A percentile compares a stretch with the other conserved stretches of the same genome.
Evolutionary conservation across 441 rosid species (phyloP).

Genomic region (Erodium moschatum): DNA sequence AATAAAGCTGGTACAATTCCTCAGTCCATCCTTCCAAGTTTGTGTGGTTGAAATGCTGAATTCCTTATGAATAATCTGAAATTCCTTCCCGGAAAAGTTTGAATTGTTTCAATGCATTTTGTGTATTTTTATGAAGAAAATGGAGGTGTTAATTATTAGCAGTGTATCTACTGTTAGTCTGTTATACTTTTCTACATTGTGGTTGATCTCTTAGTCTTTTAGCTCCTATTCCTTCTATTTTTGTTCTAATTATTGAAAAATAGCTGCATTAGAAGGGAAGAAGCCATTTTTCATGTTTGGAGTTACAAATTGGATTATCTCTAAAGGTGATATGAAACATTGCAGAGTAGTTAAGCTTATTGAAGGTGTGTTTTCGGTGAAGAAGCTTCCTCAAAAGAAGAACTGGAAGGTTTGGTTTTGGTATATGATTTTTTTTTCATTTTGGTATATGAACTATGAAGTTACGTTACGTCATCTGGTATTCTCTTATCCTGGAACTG

Average conservation of each 20-base stretch:
- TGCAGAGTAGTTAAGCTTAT: conserved; percentile 69
- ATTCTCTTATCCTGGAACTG: conserved; percentile 13
- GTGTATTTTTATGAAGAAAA: neutral
- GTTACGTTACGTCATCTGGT: conserved; percentile 8
- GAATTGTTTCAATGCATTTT: neutral
- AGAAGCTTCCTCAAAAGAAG: conserved; percentile 72
- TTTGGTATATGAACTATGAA: conserved; percentile 15
- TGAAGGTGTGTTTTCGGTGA: conserved; percentile 78
- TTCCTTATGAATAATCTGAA: neutral
- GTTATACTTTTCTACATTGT: neutral
- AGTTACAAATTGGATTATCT: neutral
- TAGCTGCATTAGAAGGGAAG: conserved; percentile 6
- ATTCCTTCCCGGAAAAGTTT: neutral
- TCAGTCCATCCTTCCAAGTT: neutral
- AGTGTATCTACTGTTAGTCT: neutral
- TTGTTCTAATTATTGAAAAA: neutral
- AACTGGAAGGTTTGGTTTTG: conserved; percentile 71
- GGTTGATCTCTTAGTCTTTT: neutral
- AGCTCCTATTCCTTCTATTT: neutral
- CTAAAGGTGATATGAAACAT: conserved; percentile 13
- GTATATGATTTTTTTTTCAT: neutral
- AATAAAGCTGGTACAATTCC: neutral
- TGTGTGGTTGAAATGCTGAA: conserved; percentile 10
- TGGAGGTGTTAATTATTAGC: neutral
- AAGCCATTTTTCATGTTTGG: neutral